A percentile compares a stretch with the other conserved stretches of the same genome.
Conservation (phyloP, 2,329 filamentous ascomycete genomes). For the Cladophialophora exuberans region DNA sequence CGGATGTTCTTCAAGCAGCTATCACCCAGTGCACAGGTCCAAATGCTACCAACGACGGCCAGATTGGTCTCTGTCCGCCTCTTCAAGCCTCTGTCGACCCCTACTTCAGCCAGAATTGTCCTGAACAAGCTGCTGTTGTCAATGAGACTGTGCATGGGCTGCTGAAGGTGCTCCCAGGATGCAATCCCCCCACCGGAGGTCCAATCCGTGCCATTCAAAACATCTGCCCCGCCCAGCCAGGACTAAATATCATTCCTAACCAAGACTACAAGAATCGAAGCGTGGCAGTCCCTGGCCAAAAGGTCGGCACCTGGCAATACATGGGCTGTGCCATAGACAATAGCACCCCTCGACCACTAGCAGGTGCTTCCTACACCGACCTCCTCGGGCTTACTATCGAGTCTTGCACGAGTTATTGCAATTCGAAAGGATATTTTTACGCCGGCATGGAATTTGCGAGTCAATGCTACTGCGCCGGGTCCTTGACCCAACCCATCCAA, state of each 20-base stretch:
- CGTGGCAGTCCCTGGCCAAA: conserved; percentile 29
- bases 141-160: conserved; percentile 35
- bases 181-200: conserved; percentile 33
- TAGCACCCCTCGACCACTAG: conserved; percentile 20
- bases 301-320: conserved; percentile 39
- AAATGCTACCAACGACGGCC: conserved; percentile 26
- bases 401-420: conserved; percentile 36
- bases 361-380: conserved; percentile 47
- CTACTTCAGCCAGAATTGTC: conserved; percentile 29
- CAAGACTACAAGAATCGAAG: conserved; percentile 63
- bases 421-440: conserved; percentile 29
- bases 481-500: conserved; percentile 19
- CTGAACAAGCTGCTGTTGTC: conserved; percentile 35
- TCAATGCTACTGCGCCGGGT: conserved; percentile 32
- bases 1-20: conserved; percentile 68
- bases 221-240: conserved; percentile 28
- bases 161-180: conserved; percentile 33
- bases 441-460: conserved; percentile 31
- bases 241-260: conserved; percentile 42
- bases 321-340: conserved; percentile 26
- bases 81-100: conserved; percentile 26
- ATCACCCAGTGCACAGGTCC: conserved; percentile 72
- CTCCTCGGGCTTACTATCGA: conserved; percentile 50
- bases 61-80: conserved; percentile 27
- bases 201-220: conserved; percentile 40